phyloP scores from a whole-genome alignment of 2,329 filamentous ascomycete genomes.

The Fusarium fujikuroi region DNA sequence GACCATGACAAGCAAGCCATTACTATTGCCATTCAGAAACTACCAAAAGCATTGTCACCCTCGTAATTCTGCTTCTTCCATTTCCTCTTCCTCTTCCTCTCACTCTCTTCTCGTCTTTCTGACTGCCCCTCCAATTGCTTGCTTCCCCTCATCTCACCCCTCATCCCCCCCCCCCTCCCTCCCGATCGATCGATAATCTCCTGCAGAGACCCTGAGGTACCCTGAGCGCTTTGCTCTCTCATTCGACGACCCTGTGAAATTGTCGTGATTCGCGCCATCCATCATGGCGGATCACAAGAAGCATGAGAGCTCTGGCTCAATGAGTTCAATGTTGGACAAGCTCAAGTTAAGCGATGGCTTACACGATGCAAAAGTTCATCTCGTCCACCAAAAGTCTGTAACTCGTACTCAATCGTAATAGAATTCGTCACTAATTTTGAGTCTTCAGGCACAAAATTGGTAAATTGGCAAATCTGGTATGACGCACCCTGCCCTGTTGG shows the following conservation, averaged over 20 bases:
- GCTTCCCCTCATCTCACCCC: constrained; percentile 22
- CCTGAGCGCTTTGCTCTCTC: not conserved
- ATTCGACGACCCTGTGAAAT: constrained; percentile 11
- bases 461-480: constrained; percentile 70
- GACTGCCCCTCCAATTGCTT: constrained; percentile 19
- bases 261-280: constrained; percentile 31
- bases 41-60: constrained; percentile 11
- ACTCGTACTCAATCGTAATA: constrained; percentile 18
- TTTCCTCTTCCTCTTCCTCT: not conserved
- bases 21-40: not conserved
- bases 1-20: not conserved
- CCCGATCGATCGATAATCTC: constrained; percentile 4
- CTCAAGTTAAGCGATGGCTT: constrained; percentile 64
- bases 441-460: constrained; percentile 64
- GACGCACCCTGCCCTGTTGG: constrained; percentile 26
- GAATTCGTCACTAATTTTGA: constrained; percentile 5
- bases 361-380: constrained; percentile 65
- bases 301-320: constrained; percentile 11
- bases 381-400: constrained; percentile 68
- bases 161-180: not conserved
- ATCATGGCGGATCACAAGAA: constrained; percentile 46
- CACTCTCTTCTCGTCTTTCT: not conserved
- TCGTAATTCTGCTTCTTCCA: not conserved
- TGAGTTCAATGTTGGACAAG: constrained; percentile 54
- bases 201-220: constrained; percentile 3